Evolutionary conservation across 1,284 basidiomycete species (phyloP).

Genomic region (Heterobasidion annosum): DNA sequence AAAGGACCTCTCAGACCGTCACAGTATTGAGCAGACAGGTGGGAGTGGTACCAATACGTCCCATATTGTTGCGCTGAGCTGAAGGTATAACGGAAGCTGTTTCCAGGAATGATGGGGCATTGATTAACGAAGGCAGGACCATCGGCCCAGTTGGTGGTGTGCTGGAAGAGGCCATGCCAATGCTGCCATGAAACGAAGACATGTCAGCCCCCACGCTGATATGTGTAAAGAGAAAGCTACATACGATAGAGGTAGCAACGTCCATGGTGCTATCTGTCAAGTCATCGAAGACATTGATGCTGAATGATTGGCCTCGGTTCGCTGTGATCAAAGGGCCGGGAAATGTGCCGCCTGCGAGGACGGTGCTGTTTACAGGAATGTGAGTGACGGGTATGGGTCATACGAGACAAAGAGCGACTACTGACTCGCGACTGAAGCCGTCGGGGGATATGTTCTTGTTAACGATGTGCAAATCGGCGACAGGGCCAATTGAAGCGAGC

Average conservation of each 20-base stretch:
- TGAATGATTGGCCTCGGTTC: neutral
- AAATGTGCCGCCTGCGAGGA: conserved; percentile 4
- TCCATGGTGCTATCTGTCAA: conserved; percentile 2
- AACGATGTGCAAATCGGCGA: conserved; percentile 22
- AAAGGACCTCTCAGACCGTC: conserved; percentile 23
- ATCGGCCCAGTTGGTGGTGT: conserved; percentile 21
- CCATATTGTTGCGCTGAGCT: neutral
- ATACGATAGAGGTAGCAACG: conserved; percentile 4
- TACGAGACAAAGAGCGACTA: neutral
- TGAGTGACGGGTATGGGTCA: neutral
- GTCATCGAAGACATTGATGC: conserved; percentile 3
- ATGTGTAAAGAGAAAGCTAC: neutral
- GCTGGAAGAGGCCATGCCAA: conserved; percentile 12
- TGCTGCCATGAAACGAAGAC: neutral
- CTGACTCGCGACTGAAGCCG: conserved; percentile 26
- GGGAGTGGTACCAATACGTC: conserved; percentile 1
- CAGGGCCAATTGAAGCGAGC: conserved; percentile 21
- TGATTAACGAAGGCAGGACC: conserved; percentile 17
- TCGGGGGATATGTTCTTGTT: conserved; percentile 30
- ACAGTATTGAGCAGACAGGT: conserved; percentile 17
- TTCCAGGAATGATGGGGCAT: conserved; percentile 12
- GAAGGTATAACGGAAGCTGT: conserved; percentile 10
- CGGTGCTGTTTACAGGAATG: neutral
- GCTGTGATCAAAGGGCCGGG: conserved; percentile 6
- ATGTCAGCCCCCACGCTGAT: neutral